These are phyloP conservation scores for Gossypium trilobum DNA, from an alignment of 441 rosid genomes.

Conservation along the genomic window DNA sequence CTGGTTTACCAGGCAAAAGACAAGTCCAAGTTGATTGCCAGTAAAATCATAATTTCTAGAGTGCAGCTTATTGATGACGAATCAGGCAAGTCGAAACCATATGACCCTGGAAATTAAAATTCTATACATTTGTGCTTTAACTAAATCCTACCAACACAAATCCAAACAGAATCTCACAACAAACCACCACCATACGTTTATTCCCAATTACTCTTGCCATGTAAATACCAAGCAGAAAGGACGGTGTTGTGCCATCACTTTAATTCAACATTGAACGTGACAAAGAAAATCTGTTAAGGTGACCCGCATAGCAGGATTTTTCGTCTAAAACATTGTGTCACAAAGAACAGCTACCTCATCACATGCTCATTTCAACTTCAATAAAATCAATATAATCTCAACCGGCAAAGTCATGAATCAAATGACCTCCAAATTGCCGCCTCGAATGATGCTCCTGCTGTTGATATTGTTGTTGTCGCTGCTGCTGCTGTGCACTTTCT, in stretches of 20 bases:
- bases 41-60: not conserved
- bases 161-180: not conserved
- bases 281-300: not conserved
- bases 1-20: not conserved
- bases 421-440: conserved; percentile 41
- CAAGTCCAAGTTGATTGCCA: not conserved
- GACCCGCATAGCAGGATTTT: not conserved
- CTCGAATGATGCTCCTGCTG: conserved; percentile 31
- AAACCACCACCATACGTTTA: not conserved
- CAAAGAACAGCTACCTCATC: not conserved
- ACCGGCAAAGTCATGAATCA: conserved; percentile 45
- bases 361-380: not conserved
- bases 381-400: conserved; percentile 12
- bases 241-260: not conserved
- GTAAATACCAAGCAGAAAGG: not conserved
- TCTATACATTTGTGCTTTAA: not conserved
- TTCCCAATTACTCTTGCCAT: not conserved
- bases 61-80: not conserved
- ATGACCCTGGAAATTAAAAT: not conserved
- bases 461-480: conserved; percentile 25
- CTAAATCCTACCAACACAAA: not conserved
- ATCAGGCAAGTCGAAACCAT: not conserved
- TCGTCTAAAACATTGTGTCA: not conserved
- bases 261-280: not conserved
- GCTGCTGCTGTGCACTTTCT: conserved; percentile 36